A percentile compares a stretch with the other conserved stretches of the same genome.
Evolutionary conservation across 2,329 filamentous ascomycete species (phyloP).

Genomic region (Aureobasidium sp.): DNA sequence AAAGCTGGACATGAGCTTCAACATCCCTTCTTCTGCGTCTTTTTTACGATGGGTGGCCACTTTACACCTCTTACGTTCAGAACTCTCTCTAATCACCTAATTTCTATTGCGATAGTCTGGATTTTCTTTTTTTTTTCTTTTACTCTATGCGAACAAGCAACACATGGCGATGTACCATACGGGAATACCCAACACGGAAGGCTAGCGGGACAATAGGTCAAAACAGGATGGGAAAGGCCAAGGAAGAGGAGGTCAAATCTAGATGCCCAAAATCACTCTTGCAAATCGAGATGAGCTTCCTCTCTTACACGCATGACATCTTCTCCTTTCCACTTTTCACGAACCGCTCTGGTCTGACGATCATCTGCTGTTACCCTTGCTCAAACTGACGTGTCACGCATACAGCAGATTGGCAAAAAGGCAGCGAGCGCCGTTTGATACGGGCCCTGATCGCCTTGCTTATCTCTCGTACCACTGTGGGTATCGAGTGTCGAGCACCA

Average conservation of each 20-base stretch:
- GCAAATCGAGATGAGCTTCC: background rate
- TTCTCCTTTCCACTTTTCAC: background rate
- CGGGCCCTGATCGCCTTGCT: background rate
- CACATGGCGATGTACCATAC: slow-evolving; percentile 10
- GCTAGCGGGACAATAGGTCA: background rate
- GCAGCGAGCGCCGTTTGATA: background rate
- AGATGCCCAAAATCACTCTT: background rate
- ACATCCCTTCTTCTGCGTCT: background rate
- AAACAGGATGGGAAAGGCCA: background rate
- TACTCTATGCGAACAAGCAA: background rate
- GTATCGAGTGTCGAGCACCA: background rate
- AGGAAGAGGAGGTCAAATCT: background rate
- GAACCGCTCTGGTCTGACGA: background rate
- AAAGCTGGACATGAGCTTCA: background rate
- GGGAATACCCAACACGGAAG: background rate
- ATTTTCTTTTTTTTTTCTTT: background rate
- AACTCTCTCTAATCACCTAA: slow-evolving; percentile 12
- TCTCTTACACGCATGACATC: background rate
- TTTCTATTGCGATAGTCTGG: background rate
- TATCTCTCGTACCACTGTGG: background rate
- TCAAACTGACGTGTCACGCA: background rate
- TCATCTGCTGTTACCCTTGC: background rate
- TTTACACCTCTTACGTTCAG: background rate
- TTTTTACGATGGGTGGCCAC: background rate
- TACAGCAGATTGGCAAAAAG: background rate